These are phyloP conservation scores for Chlamydomonas urium DNA, from an alignment of 139 green algal species.

Conservation along the genomic window DNA sequence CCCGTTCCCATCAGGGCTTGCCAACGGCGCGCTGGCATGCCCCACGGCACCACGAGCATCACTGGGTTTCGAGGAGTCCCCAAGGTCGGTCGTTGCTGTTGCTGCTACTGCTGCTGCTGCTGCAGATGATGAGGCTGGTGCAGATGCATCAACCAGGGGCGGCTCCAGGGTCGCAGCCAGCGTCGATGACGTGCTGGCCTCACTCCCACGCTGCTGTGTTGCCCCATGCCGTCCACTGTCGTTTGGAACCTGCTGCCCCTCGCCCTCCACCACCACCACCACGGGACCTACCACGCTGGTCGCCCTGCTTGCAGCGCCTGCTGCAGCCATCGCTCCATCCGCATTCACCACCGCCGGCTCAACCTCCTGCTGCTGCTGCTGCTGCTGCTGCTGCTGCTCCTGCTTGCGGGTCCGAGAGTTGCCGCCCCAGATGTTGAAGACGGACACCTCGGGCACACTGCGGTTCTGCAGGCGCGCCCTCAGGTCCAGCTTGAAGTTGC, in stretches of 20 bases:
- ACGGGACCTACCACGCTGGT: background rate
- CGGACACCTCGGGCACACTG: conserved; percentile 17
- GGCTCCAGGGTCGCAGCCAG: too few relatives aligned
- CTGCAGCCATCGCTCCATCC: too few relatives aligned
- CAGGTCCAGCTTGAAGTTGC: conserved; percentile 36
- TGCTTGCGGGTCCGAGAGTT: background rate
- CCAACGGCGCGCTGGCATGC: background rate
- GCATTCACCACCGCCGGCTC: too few relatives aligned
- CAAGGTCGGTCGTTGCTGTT: too few relatives aligned
- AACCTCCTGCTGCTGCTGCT: background rate
- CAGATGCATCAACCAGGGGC: too few relatives aligned
- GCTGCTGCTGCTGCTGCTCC: background rate
- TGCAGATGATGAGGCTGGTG: too few relatives aligned
- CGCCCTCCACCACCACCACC: background rate
- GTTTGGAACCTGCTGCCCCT: too few relatives aligned
- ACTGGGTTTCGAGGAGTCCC: too few relatives aligned
- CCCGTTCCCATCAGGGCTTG: background rate
- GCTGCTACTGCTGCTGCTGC: too few relatives aligned
- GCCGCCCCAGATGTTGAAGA: background rate
- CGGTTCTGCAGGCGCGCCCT: conserved; percentile 21
- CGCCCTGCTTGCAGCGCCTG: background rate
- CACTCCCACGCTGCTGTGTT: too few relatives aligned
- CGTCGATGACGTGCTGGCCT: too few relatives aligned
- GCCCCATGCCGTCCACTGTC: too few relatives aligned
- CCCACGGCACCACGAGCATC: background rate